A percentile compares a stretch with the other conserved stretches of the same genome.
phyloP scores from a whole-genome alignment of 2,329 filamentous ascomycete genomes.

The Diaporthe australafricana region DNA sequence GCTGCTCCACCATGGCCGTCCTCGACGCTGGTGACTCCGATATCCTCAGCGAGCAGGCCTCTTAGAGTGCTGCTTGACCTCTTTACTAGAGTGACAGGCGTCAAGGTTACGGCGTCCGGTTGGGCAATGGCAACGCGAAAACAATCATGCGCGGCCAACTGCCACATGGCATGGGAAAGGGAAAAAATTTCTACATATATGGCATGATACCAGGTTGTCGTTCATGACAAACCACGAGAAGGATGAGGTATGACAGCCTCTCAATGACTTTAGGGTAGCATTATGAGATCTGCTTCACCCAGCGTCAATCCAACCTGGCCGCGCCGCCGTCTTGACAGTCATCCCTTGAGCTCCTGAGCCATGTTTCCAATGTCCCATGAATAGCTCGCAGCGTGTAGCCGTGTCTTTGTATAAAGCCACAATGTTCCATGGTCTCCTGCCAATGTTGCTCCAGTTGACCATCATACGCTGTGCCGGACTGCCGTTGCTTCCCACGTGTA shows the following conservation, averaged over 20 bases:
- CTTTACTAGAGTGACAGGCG: constrained; percentile 18
- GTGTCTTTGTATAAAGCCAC: too few relatives aligned
- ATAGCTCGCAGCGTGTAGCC: not conserved
- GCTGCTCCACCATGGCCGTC: constrained; percentile 96
- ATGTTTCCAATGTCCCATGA: not conserved
- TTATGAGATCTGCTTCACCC: constrained; percentile 35
- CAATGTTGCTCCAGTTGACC: too few relatives aligned
- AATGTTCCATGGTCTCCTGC: not conserved
- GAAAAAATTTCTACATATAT: constrained; percentile 25
- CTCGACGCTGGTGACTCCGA: constrained; percentile 98
- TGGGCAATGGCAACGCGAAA: constrained; percentile 32
- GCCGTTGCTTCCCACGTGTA: too few relatives aligned
- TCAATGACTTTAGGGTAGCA: constrained; percentile 31
- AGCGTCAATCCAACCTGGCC: constrained; percentile 36
- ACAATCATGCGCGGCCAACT: constrained; percentile 6
- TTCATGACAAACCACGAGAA: constrained; percentile 29
- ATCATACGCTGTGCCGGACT: too few relatives aligned
- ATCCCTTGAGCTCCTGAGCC: not conserved
- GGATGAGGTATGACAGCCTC: constrained; percentile 9
- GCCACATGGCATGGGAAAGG: constrained; percentile 33
- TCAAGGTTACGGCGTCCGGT: constrained; percentile 34
- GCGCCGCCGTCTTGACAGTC: constrained; percentile 28
- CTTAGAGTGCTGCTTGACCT: constrained; percentile 62
- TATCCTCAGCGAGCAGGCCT: constrained; percentile 84
- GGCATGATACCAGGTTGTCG: constrained; percentile 37